Base-by-base conservation (phyloP, 768 basidiomycete species). In the Pisolithus microcarpus region DNA sequence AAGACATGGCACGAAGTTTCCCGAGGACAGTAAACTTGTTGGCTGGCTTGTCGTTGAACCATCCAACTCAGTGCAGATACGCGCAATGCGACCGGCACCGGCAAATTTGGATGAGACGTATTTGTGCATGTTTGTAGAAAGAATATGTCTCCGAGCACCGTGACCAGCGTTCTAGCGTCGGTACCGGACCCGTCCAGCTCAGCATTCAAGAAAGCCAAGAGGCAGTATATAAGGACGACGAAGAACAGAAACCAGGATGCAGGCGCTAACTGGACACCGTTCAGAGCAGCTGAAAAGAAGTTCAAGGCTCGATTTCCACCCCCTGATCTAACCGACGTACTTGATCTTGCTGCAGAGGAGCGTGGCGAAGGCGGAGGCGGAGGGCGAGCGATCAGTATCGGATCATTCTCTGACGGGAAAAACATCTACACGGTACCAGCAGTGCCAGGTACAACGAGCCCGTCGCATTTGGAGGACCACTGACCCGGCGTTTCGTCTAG, bases 281-380 rank as follows among this genome's bases (percentile, higher is more conserved):
- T 91, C 64, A 74, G 90, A 60, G 76, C 76, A 0, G 81, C 81
- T 23, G 90, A 92, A 67, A 92, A 92, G 67, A 77, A 72, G 39
- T 92, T 78, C 75, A 92, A 91, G 66, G 74, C 85, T 0, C 75
- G 78, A 28, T 90, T 87, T 60, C 87, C 87, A 4, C 87, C 85
- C 0, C 87, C 84, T 3, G 82, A 88, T 68, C 74, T 91, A 7
- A 76, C 75, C 23, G 64, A 68, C 38, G 85, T 87, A 16, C 73
- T 92, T 4, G 88, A 92, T 66, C 72, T 87, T 38, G 77, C 80
- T 2, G 62, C 81, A 58, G 56, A 10, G 45, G 18, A 31, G 13
- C 43, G 58, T 50, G 13, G 60, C 68, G 24, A n/a, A 38, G 24
- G 26, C 5, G 15, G 48, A 15, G 31, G 39, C 5, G 16, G 31